Conservation (phyloP, 2,329 filamentous ascomycete genomes). For the Cladophialophora chaetospira region DNA sequence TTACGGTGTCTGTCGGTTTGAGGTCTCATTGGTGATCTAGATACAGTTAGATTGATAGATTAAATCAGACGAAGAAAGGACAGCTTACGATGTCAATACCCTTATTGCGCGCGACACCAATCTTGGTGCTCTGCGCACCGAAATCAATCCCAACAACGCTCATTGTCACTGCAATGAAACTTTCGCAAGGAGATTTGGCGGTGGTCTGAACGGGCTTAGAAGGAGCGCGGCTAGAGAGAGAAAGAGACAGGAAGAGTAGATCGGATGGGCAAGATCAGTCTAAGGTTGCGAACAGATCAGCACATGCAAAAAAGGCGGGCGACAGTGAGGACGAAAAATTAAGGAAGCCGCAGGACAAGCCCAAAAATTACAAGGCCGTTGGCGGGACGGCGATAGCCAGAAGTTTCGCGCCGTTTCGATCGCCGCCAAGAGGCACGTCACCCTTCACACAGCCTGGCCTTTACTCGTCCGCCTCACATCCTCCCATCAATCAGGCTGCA, state of each 20-base stretch:
- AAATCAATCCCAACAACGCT: conserved; percentile 82
- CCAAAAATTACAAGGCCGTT: conserved; percentile 12
- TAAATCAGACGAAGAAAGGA: neutral
- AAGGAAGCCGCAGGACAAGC: neutral
- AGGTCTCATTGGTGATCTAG: conserved; percentile 98
- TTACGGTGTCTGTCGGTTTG: conserved; percentile 96
- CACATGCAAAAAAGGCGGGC: conserved; percentile 4
- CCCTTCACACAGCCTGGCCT: neutral
- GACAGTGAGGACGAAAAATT: neutral
- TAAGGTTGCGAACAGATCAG: neutral
- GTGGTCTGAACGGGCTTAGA: conserved; percentile 14
- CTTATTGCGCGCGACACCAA: conserved; percentile 96
- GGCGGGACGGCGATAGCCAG: conserved; percentile 6
- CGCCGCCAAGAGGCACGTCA: conserved; percentile 1
- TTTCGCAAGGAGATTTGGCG: conserved; percentile 4
- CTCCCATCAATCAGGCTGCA: neutral
- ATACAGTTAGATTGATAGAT: conserved; percentile 23
- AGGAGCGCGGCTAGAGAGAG: neutral
- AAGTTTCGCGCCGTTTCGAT: conserved; percentile 15
- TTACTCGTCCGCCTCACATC: neutral
- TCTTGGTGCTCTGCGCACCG: conserved; percentile 93
- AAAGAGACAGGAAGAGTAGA: neutral
- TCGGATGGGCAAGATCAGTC: neutral
- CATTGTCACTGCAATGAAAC: conserved; percentile 44
- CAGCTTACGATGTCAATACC: conserved; percentile 95